Evolutionary conservation across 495 filamentous ascomycete genomes (phyloP).

Genomic region (Talaromyces nanjingensis): DNA sequence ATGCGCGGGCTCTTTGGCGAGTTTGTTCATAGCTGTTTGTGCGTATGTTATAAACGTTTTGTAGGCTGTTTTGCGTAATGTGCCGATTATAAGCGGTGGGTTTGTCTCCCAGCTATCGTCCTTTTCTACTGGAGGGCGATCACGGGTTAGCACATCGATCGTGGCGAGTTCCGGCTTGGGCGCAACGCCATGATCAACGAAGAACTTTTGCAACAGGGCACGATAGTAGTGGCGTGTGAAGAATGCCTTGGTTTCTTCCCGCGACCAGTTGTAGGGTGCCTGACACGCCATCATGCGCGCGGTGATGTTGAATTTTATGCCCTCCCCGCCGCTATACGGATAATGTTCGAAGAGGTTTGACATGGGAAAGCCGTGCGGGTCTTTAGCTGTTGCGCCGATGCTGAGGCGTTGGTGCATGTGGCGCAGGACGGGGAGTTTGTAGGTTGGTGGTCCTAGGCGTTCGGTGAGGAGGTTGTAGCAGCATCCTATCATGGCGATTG

Average conservation of each 20-base stretch:
- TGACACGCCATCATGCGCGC: constrained; percentile 96
- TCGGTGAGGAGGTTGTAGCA: constrained; percentile 97
- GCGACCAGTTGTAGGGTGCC: constrained; percentile 86
- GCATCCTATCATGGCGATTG: constrained; percentile 91
- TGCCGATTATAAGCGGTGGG: constrained; percentile 72
- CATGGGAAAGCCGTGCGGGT: constrained; percentile 92
- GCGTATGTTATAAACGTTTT: constrained; percentile 69
- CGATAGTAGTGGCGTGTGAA: constrained; percentile 94
- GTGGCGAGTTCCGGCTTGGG: constrained; percentile 41
- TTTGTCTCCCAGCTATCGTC: constrained; percentile 19
- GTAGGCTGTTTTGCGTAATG: constrained; percentile 74
- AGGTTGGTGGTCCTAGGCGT: constrained; percentile 76
- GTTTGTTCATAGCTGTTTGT: constrained; percentile 68
- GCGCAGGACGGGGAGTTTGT: constrained; percentile 67
- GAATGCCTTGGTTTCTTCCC: constrained; percentile 70
- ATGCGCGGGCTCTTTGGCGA: constrained; percentile 52
- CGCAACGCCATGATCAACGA: constrained; percentile 74
- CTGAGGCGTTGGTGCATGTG: constrained; percentile 48
- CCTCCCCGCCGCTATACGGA: constrained; percentile 40
- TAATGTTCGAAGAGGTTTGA: constrained; percentile 62
- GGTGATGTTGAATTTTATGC: constrained; percentile 86
- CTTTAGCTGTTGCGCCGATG: constrained; percentile 53
- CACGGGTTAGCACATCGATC: constrained; percentile 3
- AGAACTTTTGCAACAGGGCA: constrained; percentile 80
- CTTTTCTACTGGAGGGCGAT: constrained; percentile 16